Conservation (phyloP, 2,329 filamentous ascomycete genomes). For the Coleophoma cylindrospora region DNA sequence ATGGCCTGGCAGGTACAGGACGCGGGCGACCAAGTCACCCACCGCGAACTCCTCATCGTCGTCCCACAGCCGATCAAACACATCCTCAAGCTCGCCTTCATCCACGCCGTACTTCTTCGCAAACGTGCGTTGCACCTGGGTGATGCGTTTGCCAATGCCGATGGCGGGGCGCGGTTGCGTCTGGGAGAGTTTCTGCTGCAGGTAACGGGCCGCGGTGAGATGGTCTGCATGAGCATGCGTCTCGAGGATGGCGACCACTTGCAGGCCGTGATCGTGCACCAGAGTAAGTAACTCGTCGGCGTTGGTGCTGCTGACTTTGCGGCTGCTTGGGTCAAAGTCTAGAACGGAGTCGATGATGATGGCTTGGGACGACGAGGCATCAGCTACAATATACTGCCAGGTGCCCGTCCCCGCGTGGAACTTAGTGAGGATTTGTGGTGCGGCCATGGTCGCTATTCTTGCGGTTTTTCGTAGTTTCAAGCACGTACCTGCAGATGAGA, state of each 20-base stretch:
- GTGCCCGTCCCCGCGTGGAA: conserved; percentile 40
- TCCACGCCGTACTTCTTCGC: conserved; percentile 41
- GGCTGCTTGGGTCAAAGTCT: conserved; percentile 43
- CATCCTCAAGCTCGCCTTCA: conserved; percentile 32
- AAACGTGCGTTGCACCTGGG: conserved; percentile 43
- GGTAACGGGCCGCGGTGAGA: conserved; percentile 51
- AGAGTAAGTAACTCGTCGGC: conserved; percentile 46
- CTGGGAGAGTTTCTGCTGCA: conserved; percentile 38
- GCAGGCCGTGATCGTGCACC: conserved; percentile 38
- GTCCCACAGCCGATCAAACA: conserved; percentile 47
- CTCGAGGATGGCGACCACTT: conserved; percentile 48
- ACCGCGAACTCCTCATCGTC: conserved; percentile 49
- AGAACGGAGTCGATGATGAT: conserved; percentile 58
- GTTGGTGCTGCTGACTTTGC: conserved; percentile 39
- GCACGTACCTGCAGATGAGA: not conserved
- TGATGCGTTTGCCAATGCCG: conserved; percentile 49
- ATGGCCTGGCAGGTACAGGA: conserved; percentile 53
- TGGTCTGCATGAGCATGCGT: conserved; percentile 59
- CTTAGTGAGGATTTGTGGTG: conserved; percentile 21
- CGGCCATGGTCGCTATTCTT: not conserved
- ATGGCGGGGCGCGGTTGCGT: conserved; percentile 31
- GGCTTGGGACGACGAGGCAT: conserved; percentile 39
- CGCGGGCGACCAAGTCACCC: conserved; percentile 38
- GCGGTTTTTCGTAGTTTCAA: not conserved
- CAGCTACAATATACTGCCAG: conserved; percentile 56